phyloP scores from a whole-genome alignment of 2,329 filamentous ascomycete species.

The Diaporthe vexans region DNA sequence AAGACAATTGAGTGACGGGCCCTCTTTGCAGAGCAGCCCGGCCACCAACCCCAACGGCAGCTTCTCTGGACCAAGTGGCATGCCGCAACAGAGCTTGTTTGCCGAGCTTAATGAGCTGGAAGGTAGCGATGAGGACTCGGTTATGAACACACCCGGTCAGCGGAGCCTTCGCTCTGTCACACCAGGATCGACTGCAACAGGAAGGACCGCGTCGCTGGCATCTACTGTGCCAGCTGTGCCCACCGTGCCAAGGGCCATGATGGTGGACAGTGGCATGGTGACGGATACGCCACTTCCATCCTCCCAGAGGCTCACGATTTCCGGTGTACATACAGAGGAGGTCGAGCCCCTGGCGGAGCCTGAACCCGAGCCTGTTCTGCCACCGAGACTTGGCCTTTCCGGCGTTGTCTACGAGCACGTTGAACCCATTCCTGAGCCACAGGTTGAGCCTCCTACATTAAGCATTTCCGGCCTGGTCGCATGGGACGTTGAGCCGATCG shows the following conservation, averaged over 20 bases:
- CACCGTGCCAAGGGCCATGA: conserved; percentile 63
- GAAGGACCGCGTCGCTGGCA: conserved; percentile 58
- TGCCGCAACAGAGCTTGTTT: conserved; percentile 82
- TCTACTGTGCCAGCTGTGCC: conserved; percentile 59
- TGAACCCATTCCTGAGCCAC: conserved; percentile 46
- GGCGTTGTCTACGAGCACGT: conserved; percentile 47
- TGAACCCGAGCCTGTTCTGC: conserved; percentile 51
- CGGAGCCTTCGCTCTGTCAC: conserved; percentile 62
- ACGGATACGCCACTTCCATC: conserved; percentile 60
- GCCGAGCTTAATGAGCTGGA: conserved; percentile 89
- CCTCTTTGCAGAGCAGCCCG: conserved; percentile 70
- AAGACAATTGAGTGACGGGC: conserved; percentile 72
- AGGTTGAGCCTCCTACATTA: conserved; percentile 41
- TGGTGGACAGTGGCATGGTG: conserved; percentile 74
- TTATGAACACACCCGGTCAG: conserved; percentile 68
- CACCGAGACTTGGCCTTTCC: conserved; percentile 51
- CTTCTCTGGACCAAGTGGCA: conserved; percentile 61
- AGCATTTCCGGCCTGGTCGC: conserved; percentile 43
- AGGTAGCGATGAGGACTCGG: conserved; percentile 80
- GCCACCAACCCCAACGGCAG: conserved; percentile 68
- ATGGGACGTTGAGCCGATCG: conserved; percentile 47
- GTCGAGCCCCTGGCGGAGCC: conserved; percentile 54
- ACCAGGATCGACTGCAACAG: conserved; percentile 61
- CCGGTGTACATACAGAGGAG: conserved; percentile 59
- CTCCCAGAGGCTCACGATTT: conserved; percentile 57